A percentile compares a stretch with the other conserved stretches of the same genome.
These are phyloP conservation scores for Actinomucor elegans DNA, from an alignment of 371 early-diverging fungal species.

Conservation along the genomic window DNA sequence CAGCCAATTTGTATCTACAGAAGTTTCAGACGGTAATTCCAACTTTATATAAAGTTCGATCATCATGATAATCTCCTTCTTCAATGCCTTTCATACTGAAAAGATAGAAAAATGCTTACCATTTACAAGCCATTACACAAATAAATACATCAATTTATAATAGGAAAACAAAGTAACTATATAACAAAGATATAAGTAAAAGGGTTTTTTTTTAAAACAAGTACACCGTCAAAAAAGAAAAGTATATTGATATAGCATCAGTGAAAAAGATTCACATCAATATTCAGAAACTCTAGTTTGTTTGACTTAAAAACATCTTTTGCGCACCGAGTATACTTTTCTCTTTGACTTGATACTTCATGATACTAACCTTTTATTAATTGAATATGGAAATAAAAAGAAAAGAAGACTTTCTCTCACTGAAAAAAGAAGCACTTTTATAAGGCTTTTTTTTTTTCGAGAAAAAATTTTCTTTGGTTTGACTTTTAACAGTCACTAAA, in stretches of 20 bases:
- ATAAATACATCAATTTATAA: background rate
- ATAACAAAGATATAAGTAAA: slow-evolving; percentile 5
- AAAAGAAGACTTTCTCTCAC: no score
- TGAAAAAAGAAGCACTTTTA: slow-evolving; percentile 8
- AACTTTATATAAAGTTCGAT: slow-evolving; percentile 39
- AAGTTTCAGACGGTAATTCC: slow-evolving; percentile 52
- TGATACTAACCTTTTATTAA: slow-evolving; percentile 14
- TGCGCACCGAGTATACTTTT: slow-evolving; percentile 14
- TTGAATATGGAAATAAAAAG: background rate
- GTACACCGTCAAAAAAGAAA: background rate
- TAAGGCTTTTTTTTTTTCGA: no score
- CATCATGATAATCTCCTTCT: slow-evolving; percentile 34
- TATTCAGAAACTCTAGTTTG: slow-evolving; percentile 63
- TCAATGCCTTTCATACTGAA: background rate
- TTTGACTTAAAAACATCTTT: slow-evolving; percentile 48
- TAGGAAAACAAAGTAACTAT: background rate
- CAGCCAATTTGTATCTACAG: slow-evolving; percentile 49
- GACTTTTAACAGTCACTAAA: slow-evolving; percentile 5
- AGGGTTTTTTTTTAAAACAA: background rate
- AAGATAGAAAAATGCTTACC: slow-evolving; percentile 2
- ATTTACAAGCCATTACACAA: background rate
- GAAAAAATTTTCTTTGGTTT: slow-evolving; percentile 11
- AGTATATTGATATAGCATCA: slow-evolving; percentile 31
- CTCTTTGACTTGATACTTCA: background rate
- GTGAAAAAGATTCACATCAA: slow-evolving; percentile 45